A percentile compares a stretch with the other conserved stretches of the same genome.
Evolutionary conservation across 1,284 basidiomycete species (phyloP).

Genomic region (Ustilago bromivora): DNA sequence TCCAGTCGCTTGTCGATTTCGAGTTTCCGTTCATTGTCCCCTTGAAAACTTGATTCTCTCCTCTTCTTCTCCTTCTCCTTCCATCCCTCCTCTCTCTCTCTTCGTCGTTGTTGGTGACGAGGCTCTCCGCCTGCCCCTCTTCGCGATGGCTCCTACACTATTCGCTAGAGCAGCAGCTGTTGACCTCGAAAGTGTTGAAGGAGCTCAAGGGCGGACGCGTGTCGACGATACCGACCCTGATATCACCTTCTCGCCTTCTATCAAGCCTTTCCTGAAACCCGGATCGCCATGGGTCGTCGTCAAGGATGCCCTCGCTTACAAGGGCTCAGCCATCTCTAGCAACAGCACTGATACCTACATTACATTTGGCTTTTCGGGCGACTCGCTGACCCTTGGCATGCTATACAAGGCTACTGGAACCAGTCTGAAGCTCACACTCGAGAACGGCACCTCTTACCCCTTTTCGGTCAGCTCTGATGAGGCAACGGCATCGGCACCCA

Average conservation of each 20-base stretch:
- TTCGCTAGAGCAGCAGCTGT: neutral
- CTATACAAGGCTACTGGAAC: slow-evolving; percentile 23
- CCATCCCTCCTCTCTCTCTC: neutral
- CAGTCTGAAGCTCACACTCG: slow-evolving; percentile 15
- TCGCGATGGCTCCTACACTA: slow-evolving; percentile 5
- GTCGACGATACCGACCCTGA: slow-evolving; percentile 30
- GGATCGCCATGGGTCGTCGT: slow-evolving; percentile 12
- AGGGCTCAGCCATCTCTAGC: slow-evolving; percentile 21
- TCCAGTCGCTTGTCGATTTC: neutral
- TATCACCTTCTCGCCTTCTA: slow-evolving; percentile 20
- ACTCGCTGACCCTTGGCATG: slow-evolving; percentile 21
- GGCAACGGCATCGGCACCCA: slow-evolving; percentile 11
- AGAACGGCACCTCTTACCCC: slow-evolving; percentile 16
- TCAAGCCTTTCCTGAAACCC: slow-evolving; percentile 13
- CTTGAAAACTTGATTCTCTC: neutral
- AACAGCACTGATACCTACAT: slow-evolving; percentile 6
- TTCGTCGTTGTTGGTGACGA: neutral
- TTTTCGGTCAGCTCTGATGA: slow-evolving; percentile 16
- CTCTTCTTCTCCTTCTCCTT: neutral
- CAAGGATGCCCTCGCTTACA: slow-evolving; percentile 1
- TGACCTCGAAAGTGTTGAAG: slow-evolving; percentile 7
- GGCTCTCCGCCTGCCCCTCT: neutral
- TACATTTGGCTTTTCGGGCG: slow-evolving; percentile 25
- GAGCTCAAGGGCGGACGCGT: slow-evolving; percentile 13
- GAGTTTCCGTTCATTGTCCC: neutral